Evolutionary conservation across 106 monocot species (phyloP).

Genomic region (Dendrobium huoshanense): DNA sequence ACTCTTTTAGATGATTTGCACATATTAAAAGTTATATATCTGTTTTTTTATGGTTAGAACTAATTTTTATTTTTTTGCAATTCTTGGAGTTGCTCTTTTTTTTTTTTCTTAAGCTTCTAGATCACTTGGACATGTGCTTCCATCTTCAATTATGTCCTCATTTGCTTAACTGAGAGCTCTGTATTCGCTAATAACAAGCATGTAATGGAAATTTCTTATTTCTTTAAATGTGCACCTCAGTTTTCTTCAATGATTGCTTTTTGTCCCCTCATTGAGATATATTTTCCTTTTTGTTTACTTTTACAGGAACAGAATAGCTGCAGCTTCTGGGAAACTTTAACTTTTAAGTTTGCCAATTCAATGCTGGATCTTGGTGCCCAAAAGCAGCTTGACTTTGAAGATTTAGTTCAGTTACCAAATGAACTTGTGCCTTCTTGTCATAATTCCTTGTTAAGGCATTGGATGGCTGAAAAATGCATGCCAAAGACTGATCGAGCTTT

Average conservation of each 20-base stretch:
- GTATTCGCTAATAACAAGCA: background rate
- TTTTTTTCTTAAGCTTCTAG: too few relatives aligned
- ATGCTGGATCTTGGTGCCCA: conserved; percentile 44
- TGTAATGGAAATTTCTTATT: background rate
- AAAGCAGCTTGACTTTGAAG: conserved; percentile 51
- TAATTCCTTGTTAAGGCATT: conserved; percentile 26
- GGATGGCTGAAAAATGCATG: conserved; percentile 29
- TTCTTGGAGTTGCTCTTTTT: too few relatives aligned
- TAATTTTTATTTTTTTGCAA: too few relatives aligned
- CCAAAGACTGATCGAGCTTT: conserved; percentile 17
- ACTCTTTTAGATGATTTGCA: too few relatives aligned
- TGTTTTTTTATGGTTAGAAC: too few relatives aligned
- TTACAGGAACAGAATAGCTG: conserved; percentile 22
- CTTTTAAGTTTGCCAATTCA: conserved; percentile 34
- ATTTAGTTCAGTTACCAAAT: conserved; percentile 40
- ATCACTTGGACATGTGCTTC: too few relatives aligned
- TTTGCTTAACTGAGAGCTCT: too few relatives aligned
- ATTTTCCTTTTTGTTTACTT: background rate
- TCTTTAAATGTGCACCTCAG: background rate
- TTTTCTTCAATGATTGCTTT: background rate
- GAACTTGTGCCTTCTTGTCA: conserved; percentile 40
- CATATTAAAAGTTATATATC: too few relatives aligned
- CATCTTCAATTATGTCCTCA: too few relatives aligned
- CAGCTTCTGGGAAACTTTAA: conserved; percentile 32
- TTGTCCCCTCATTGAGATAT: background rate